These are phyloP conservation scores for Fistulinella prunicolor DNA, from an alignment of 768 basidiomycete species.

Conservation along the genomic window DNA sequence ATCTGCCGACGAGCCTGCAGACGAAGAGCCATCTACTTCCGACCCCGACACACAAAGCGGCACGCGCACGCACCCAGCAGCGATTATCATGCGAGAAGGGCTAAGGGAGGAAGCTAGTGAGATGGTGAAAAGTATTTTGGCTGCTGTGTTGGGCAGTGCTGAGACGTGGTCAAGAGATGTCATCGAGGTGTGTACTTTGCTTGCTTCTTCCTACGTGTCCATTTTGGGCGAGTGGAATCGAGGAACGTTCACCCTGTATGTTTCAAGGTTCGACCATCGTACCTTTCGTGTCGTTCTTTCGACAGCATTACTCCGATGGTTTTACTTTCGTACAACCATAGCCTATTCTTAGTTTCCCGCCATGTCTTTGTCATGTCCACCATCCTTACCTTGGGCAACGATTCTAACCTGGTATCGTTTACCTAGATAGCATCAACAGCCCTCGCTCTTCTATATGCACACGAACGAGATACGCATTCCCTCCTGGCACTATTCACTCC, in stretches of 20 bases:
- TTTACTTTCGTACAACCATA: no score
- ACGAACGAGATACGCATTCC: slow-evolving; percentile 21
- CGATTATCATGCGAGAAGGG: slow-evolving; percentile 63
- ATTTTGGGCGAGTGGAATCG: not conserved
- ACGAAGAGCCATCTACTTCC: slow-evolving; percentile 1
- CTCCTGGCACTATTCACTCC: slow-evolving; percentile 22
- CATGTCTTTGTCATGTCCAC: not conserved
- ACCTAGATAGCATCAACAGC: slow-evolving; percentile 28
- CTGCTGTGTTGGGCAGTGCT: slow-evolving; percentile 12
- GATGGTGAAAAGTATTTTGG: slow-evolving; percentile 64
- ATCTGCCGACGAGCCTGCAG: slow-evolving; percentile 4
- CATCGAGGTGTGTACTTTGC: slow-evolving; percentile 22
- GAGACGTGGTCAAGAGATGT: slow-evolving; percentile 67
- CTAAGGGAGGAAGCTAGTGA: slow-evolving; percentile 63
- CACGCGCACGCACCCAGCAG: slow-evolving; percentile 58
- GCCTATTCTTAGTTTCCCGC: not conserved
- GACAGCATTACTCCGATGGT: no score
- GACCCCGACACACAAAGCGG: slow-evolving; percentile 45
- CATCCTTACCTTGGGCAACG: not conserved
- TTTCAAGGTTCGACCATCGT: slow-evolving; percentile 37
- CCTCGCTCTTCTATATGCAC: slow-evolving; percentile 28
- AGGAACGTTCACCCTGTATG: slow-evolving; percentile 46
- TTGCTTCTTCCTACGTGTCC: slow-evolving; percentile 5
- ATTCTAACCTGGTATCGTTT: slow-evolving; percentile 19
- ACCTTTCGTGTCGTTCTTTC: not conserved